These are phyloP conservation scores for Bondarzewia mesenterica DNA, from an alignment of 1,284 basidiomycete species.

Conservation along the genomic window DNA sequence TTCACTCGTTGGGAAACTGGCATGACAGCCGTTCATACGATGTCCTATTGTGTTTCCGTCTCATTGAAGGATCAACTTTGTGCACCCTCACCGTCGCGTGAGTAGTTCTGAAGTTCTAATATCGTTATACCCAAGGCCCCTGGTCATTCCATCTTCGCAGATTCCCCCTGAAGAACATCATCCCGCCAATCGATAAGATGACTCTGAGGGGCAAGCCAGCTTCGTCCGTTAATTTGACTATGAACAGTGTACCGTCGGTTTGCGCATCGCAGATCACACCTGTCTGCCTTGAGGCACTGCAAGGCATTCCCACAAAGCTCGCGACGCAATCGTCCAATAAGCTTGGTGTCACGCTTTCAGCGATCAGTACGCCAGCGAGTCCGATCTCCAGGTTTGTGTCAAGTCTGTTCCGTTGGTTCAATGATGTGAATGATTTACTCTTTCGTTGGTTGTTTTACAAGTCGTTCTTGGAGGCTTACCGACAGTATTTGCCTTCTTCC, in stretches of 20 bases:
- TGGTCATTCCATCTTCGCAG: background rate
- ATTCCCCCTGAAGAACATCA: conserved; percentile 3
- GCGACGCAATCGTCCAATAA: conserved; percentile 21
- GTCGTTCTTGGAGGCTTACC: conserved; percentile 13
- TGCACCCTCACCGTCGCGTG: conserved; percentile 33
- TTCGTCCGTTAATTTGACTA: background rate
- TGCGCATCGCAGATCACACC: conserved; percentile 18
- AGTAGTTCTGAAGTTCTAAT: conserved; percentile 1
- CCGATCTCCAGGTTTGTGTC: conserved; percentile 9
- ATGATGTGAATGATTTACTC: background rate
- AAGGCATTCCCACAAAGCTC: conserved; percentile 22
- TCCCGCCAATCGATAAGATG: conserved; percentile 7
- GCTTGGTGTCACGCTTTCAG: conserved; percentile 25
- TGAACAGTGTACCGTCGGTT: conserved; percentile 12
- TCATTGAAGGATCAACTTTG: conserved; percentile 29
- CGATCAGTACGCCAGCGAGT: conserved; percentile 18
- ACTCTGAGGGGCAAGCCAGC: conserved; percentile 1
- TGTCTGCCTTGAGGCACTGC: conserved; percentile 21
- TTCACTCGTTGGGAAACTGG: conserved; percentile 28
- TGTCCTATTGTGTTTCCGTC: conserved; percentile 33
- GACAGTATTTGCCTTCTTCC: conserved; percentile 19
- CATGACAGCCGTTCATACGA: conserved; percentile 25
- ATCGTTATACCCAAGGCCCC: background rate
- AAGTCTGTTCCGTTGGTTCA: background rate
- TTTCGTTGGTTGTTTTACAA: background rate